Conservation (phyloP, 2,329 filamentous ascomycete genomes). For the Exophiala bonariae region DNA sequence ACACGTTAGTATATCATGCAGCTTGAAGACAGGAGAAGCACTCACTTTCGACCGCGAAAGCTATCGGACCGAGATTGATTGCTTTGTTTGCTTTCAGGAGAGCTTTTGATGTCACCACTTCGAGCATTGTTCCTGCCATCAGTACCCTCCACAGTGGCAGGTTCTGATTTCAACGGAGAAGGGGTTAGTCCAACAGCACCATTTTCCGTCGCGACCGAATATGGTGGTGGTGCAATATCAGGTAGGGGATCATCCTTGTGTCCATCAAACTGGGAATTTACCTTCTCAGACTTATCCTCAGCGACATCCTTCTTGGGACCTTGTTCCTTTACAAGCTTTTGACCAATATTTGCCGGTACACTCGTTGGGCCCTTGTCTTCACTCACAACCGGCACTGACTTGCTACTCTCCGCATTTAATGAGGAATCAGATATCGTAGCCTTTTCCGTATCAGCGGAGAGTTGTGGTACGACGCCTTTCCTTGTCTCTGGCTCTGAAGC, state of each 20-base stretch:
- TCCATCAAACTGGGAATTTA: not conserved
- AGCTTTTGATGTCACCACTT: not conserved
- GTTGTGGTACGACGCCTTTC: not conserved
- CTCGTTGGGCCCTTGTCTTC: no score
- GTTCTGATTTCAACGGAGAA: conserved; percentile 2
- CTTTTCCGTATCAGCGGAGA: not conserved
- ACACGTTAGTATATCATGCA: conserved; percentile 1
- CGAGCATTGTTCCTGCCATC: not conserved
- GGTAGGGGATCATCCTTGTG: conserved; percentile 17
- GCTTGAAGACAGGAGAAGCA: not conserved
- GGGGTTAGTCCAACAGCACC: conserved; percentile 2
- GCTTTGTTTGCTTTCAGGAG: conserved; percentile 4
- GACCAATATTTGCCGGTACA: not conserved
- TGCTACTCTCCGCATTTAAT: no score
- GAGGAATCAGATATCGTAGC: no score
- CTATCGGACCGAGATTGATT: conserved; percentile 7
- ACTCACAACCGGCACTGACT: not conserved
- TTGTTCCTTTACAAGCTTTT: not conserved
- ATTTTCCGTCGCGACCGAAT: conserved; percentile 8
- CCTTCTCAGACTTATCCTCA: not conserved
- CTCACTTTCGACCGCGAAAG: conserved; percentile 11
- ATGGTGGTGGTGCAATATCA: conserved; percentile 22
- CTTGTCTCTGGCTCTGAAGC: not conserved
- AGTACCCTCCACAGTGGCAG: conserved; percentile 2
- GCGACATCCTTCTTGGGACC: not conserved